Base-by-base conservation (phyloP, 2,329 filamentous ascomycete species). In the Pseudocercospora fijiensis region DNA sequence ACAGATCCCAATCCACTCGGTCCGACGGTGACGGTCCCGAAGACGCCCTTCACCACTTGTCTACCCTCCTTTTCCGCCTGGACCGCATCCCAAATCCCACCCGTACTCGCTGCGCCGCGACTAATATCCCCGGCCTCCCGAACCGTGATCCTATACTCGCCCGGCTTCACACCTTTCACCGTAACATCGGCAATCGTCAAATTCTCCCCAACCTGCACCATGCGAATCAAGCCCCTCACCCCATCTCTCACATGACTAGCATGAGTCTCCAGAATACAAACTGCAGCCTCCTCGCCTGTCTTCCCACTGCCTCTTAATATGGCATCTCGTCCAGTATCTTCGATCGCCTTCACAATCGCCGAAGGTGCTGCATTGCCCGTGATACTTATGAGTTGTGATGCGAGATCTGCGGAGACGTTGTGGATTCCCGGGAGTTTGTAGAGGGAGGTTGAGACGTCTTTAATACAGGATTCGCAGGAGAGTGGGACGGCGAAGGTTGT, bases 401-500 rank as follows among this genome's bases (percentile, higher is more conserved):
- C 83, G 57, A 98, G 83, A 76, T 90, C 90, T 70, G 89, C 92
- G 65, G 94, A 86, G 60, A 98, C 88, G 72, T 91, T 93, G 72
- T 84, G 85, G 76, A 98, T 90, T 47, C 93, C 63, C 41, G 61
- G 58, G 49, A 98, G 80, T 74, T 89, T 87, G 77, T 89, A 85
- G 57, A 98, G 81, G 55, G 91, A 88, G 67, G 86, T 85, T 73
- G 92, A 92, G 76, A 99, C 88, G 73, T 92, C 88, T 78, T 93
- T 89, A 77, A 96, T 87, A 81, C 95, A 98, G 74, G 85, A 83
- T 72, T 96, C 89, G 81, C 95, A 98, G 79, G 88, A 92, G 83
- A 98, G 88, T 61, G 92, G 93, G 71, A 98, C 95, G 68, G 94
- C 92, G 78, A 98, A 98, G 69, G 94, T 89, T 65, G 94, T 96